A percentile compares a stretch with the other conserved stretches of the same genome.
These are phyloP conservation scores for Lepiota venenata DNA, from an alignment of 768 basidiomycete species.

Conservation along the genomic window DNA sequence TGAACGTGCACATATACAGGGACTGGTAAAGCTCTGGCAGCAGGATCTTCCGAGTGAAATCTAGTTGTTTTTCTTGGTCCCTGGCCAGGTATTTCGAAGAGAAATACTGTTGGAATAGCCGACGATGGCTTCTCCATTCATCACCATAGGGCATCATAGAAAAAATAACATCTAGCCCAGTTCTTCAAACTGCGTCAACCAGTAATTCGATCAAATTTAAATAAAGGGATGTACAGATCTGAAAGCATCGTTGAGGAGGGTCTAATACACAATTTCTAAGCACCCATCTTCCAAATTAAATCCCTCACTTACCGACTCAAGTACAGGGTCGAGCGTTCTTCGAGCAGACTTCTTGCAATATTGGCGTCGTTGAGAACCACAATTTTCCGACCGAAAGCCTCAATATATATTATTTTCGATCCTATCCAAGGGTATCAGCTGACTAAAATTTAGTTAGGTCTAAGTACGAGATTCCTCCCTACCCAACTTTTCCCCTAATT, in stretches of 20 bases:
- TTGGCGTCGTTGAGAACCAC: conserved; percentile 14
- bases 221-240: not conserved
- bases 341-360: conserved; percentile 9
- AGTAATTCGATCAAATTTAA: not conserved
- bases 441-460: too few relatives aligned
- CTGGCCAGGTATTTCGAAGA: not conserved
- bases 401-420: conserved; percentile 8
- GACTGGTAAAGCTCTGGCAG: not conserved
- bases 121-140: conserved; percentile 37
- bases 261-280: not conserved
- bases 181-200: not conserved
- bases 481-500: conserved; percentile 13
- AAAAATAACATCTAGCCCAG: not conserved
- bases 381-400: conserved; percentile 13
- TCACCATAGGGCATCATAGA: conserved; percentile 14
- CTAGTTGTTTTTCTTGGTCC: conserved; percentile 2
- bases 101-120: conserved; percentile 38
- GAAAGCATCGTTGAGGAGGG: not conserved
- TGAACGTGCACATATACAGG: too few relatives aligned
- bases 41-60: not conserved
- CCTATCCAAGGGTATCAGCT: not conserved
- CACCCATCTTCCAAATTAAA: not conserved
- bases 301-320: not conserved
- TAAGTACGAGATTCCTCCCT: not conserved
- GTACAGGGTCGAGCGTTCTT: conserved; percentile 11